A percentile compares a stretch with the other conserved stretches of the same genome.
Conservation (phyloP, 176 grass and related monocot species). For the Coix lacrymajobi region DNA sequence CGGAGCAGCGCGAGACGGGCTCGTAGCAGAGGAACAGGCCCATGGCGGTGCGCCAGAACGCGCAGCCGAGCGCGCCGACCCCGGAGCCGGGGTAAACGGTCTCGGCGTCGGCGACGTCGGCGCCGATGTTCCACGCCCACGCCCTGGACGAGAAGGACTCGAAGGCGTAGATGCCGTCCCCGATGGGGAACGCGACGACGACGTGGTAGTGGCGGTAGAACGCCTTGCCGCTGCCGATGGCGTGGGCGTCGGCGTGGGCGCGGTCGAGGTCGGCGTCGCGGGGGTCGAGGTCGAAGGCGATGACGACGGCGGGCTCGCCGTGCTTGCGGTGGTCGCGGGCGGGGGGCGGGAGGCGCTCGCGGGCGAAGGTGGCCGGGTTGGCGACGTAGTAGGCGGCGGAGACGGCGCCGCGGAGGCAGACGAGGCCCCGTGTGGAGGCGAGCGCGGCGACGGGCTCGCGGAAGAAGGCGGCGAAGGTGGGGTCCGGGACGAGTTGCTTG, state of each 20-base stretch:
- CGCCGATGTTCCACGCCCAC: slow-evolving; percentile 26
- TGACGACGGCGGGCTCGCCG: slow-evolving; percentile 31
- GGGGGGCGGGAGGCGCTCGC: slow-evolving; percentile 19
- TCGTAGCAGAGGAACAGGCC: slow-evolving; percentile 40
- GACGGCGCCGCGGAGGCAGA: slow-evolving; percentile 39
- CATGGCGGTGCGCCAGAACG: slow-evolving; percentile 64
- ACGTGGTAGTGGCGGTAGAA: slow-evolving; percentile 37
- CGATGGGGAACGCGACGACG: slow-evolving; percentile 23
- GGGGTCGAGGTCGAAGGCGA: slow-evolving; percentile 38
- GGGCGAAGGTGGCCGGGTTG: slow-evolving; percentile 44
- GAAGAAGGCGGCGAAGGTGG: slow-evolving; percentile 23
- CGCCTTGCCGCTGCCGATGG: background rate
- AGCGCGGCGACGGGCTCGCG: slow-evolving; percentile 15
- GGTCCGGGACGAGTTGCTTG: slow-evolving; percentile 22
- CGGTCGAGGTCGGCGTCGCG: slow-evolving; percentile 5
- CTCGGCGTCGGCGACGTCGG: background rate
- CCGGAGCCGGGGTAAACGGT: slow-evolving; percentile 12
- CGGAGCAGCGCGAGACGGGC: background rate
- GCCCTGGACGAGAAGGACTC: slow-evolving; percentile 57
- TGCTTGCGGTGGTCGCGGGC: background rate
- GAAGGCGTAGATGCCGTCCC: slow-evolving; percentile 31
- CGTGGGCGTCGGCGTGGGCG: background rate
- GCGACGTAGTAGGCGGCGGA: slow-evolving; percentile 45
- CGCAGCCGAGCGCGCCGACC: slow-evolving; percentile 29
- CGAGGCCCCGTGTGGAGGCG: slow-evolving; percentile 54